A percentile compares a stretch with the other conserved stretches of the same genome.
Conservation (phyloP, 768 basidiomycete genomes). For the Lentinula sp. region DNA sequence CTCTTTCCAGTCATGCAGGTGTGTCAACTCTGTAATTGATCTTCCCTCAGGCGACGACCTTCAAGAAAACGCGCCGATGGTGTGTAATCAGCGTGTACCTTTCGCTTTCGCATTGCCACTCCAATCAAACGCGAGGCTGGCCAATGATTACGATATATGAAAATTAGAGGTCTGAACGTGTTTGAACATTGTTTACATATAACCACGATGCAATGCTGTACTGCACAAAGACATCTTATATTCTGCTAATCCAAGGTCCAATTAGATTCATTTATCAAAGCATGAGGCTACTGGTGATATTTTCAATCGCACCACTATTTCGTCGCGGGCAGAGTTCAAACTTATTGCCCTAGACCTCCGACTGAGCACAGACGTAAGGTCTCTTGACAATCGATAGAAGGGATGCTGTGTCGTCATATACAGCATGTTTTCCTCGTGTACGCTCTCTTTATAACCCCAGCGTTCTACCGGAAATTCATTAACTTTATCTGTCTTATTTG, state of each 20-base stretch:
- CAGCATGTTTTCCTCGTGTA: slow-evolving; percentile 3
- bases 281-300: not conserved
- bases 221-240: not conserved
- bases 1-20: no score
- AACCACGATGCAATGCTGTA: not conserved
- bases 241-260: not conserved
- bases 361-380: not conserved
- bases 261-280: not conserved
- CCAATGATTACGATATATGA: no score
- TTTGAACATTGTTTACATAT: not conserved
- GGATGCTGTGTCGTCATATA: not conserved
- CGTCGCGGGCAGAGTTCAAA: not conserved
- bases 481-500: not conserved
- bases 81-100: no score
- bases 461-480: not conserved
- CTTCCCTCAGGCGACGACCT: no score
- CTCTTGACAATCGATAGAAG: not conserved
- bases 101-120: no score
- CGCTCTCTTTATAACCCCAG: not conserved
- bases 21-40: no score
- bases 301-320: not conserved
- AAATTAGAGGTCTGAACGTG: not conserved
- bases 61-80: no score
- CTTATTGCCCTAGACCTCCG: not conserved
- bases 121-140: no score